Percentiles rank a stretch among this genome's conserved stretches.
phyloP scores from a whole-genome alignment of 441 rosid genomes.

The Euphorbia celastroides region DNA sequence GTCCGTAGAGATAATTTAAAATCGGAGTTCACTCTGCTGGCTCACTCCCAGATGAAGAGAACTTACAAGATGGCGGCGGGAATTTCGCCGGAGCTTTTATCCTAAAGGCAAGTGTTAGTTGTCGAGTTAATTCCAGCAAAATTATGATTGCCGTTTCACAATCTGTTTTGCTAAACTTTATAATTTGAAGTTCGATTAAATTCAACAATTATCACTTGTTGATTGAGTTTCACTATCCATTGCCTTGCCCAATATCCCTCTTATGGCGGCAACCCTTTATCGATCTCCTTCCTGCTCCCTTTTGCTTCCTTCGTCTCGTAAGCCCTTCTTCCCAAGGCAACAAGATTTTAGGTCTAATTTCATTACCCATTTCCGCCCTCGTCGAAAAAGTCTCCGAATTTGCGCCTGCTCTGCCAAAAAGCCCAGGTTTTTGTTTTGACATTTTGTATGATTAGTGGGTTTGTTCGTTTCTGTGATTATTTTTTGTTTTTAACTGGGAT shows the following conservation, averaged over 20 bases:
- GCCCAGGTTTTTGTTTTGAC: slow-evolving; percentile 29
- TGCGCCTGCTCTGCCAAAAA: slow-evolving; percentile 40
- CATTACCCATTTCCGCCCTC: slow-evolving; percentile 11
- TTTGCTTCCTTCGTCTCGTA: slow-evolving; percentile 24
- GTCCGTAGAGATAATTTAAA: no score
- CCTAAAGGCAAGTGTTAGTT: neutral
- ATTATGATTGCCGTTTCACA: neutral
- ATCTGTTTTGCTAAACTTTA: neutral
- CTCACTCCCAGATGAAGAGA: neutral
- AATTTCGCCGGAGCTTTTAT: neutral
- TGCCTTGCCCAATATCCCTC: neutral
- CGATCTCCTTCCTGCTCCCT: slow-evolving; percentile 13
- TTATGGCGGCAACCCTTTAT: slow-evolving; percentile 8
- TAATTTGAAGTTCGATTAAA: neutral
- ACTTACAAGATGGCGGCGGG: neutral
- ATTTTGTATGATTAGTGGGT: neutral
- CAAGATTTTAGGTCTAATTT: neutral
- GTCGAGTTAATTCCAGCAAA: neutral
- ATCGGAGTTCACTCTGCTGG: no score
- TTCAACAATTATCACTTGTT: neutral
- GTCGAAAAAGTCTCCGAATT: slow-evolving; percentile 25
- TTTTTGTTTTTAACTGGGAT: neutral
- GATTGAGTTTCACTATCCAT: neutral
- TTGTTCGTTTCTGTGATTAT: neutral
- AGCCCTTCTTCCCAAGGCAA: slow-evolving; percentile 15